Conservation (phyloP, 2,329 filamentous ascomycete genomes). For the Trichoderma asperellum region DNA sequence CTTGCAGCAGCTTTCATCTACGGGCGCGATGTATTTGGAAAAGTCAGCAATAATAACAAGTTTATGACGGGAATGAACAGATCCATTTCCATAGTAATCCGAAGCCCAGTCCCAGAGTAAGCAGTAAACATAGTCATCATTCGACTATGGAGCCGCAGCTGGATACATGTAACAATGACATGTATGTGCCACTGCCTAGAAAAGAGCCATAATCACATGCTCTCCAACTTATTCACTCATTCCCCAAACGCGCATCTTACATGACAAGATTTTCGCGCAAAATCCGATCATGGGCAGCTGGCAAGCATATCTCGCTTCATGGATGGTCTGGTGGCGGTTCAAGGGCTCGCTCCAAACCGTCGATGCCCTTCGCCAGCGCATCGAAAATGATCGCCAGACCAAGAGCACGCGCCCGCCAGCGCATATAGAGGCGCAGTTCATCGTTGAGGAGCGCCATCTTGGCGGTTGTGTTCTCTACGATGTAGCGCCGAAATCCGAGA, state of each 20-base stretch:
- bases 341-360: conserved; percentile 37
- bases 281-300: conserved; percentile 29
- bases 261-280: not conserved
- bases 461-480: conserved; percentile 36
- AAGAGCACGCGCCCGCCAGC: conserved; percentile 34
- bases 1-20: conserved; percentile 14
- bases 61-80: not conserved
- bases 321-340: conserved; percentile 36
- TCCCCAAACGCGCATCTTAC: not conserved
- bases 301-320: conserved; percentile 37
- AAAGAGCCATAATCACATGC: not conserved
- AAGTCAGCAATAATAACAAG: not conserved
- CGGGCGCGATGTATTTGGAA: not conserved
- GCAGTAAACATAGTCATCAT: not conserved
- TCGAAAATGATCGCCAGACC: conserved; percentile 35
- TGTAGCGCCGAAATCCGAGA: conserved; percentile 40
- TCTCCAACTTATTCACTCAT: conserved; percentile 1
- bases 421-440: conserved; percentile 35
- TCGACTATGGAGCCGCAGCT: not conserved
- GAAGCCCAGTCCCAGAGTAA: not conserved
- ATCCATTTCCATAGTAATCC: not conserved
- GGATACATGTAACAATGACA: not conserved
- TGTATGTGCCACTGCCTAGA: no score
- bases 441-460: conserved; percentile 34
- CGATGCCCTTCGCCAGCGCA: conserved; percentile 34